Evolutionary conservation across 305 asterid genomes (phyloP), one percentile per base, ranked within the genome.

Genomic region (Ilex paraguariensis): DNA sequence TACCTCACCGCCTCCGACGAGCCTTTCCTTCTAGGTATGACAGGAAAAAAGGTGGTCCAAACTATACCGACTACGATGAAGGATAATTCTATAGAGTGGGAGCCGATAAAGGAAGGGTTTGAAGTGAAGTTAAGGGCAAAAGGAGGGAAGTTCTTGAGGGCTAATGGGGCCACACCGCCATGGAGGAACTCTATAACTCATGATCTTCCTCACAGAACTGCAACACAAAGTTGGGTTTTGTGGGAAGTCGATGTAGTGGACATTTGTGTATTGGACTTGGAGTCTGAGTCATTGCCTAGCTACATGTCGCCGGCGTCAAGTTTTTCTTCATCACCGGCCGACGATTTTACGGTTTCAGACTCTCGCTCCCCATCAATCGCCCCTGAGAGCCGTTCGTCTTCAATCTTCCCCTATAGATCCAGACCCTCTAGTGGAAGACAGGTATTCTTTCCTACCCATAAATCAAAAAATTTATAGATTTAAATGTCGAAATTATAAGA

Each of bases 111-210:
- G 60, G 97, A 90, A 31, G 88, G 90, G 17, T 71, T 68, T 13
- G 61, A 66, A 11, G 80, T 90, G 58, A 90, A 77, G 13, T 48
- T 90, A 53, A 70, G 87, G 62, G 73, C 90, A 0, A 73, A 31
- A 49, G 82, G 83, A 3, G 90, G 97, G 0, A 83, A 80, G 16
- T 90, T 78, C 63, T 60, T 90, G 77, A 73, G 95, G 63, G 95
- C 86, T 0, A 87, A 90, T 66, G 94, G 95, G 1, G 95, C 84
- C 0, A 84, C 87, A 15, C 90, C 90, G n/a, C 97, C 97, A 7
- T 90, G 91, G 90, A 70, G 95, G 42, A 90, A 90, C 32, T 87
- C 95, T 1, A 36, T 90, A 4, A 87, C 95, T 11, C 89, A 87
- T 31, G 97, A 90, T 66, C 66, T 83, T 51, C 97, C 97, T 9